Evolutionary conservation across 768 basidiomycete species (phyloP).

Genomic region (Pleurotus sapidus): DNA sequence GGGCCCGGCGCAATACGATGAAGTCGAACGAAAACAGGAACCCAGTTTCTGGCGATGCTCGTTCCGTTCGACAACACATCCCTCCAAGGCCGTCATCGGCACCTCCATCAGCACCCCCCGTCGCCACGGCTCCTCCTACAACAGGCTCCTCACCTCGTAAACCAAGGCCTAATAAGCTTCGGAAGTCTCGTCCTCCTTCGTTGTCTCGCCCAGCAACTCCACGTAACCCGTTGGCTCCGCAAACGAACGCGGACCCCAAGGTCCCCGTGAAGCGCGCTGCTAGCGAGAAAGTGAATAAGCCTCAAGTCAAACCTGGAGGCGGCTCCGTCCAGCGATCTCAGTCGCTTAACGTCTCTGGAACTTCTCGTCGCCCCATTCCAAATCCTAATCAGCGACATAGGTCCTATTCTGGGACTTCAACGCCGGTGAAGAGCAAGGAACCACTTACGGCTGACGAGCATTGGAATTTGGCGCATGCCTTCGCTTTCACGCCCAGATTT

Average conservation of each 20-base stretch:
- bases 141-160: neutral
- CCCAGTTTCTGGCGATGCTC: neutral
- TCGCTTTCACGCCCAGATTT: neutral
- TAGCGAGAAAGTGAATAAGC: neutral
- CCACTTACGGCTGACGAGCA: neutral
- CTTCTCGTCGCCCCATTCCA: too few species aligned
- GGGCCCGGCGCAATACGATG: neutral
- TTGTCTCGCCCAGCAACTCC: neutral
- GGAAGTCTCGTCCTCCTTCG: neutral
- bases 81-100: too few species aligned
- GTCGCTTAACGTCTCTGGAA: too few species aligned
- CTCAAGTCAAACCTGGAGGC: neutral
- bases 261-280: too few species aligned
- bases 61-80: neutral
- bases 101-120: too few species aligned
- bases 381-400: too few species aligned
- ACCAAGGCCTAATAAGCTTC: neutral
- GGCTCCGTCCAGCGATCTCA: neutral
- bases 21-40: neutral
- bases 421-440: neutral
- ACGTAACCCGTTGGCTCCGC: too few species aligned
- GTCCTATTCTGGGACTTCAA: too few species aligned
- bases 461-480: neutral
- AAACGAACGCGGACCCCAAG: too few species aligned
- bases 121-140: neutral